Percentiles rank a stretch among this genome's conserved stretches.
Evolutionary conservation across 345 rosid genomes (phyloP).

Genomic region (Linum trigynum): DNA sequence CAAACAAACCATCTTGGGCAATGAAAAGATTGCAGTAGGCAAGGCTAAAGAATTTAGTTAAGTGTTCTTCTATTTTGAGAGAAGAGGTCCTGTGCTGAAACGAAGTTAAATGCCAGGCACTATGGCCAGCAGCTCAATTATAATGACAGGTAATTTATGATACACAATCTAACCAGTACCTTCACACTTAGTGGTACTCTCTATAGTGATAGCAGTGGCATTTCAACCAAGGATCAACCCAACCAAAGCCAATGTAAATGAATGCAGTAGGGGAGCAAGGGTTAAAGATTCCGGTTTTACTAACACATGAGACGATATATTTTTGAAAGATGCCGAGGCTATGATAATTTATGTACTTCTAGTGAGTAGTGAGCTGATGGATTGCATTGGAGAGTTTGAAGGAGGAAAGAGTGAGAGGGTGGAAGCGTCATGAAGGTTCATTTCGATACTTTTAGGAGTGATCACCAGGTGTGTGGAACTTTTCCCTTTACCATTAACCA

Average conservation of each 20-base stretch:
- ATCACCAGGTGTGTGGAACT: slow-evolving; percentile 53
- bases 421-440: slow-evolving; percentile 60
- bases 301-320: not conserved
- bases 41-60: not conserved
- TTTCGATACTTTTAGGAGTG: slow-evolving; percentile 62
- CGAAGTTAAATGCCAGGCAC: not conserved
- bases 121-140: not conserved
- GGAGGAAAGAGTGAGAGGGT: slow-evolving; percentile 69
- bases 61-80: too few species aligned
- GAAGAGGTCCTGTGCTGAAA: not conserved
- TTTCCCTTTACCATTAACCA: not conserved
- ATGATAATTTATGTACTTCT: not conserved
- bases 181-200: not conserved
- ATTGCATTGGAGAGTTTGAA: slow-evolving; percentile 8
- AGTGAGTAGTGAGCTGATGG: not conserved
- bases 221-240: too few species aligned
- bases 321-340: not conserved
- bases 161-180: too few species aligned
- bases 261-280: too few species aligned
- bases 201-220: not conserved
- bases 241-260: too few species aligned
- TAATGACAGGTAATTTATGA: not conserved
- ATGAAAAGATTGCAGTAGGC: not conserved
- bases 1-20: not conserved
- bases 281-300: too few species aligned